These are phyloP conservation scores for Lactifluus subvellereus DNA, from an alignment of 768 basidiomycete species.

Conservation along the genomic window DNA sequence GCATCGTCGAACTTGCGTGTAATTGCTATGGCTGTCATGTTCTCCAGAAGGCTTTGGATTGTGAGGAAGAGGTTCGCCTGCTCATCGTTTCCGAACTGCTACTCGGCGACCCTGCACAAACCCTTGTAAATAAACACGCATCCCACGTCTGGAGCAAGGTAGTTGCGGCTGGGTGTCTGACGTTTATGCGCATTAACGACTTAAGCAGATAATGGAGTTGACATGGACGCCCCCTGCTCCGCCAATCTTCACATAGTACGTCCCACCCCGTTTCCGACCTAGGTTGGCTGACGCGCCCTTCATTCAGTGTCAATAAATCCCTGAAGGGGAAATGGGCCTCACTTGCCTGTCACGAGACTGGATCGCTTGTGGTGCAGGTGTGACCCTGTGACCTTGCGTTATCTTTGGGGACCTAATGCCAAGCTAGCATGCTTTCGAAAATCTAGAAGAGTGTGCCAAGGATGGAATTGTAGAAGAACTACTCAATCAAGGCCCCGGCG, in stretches of 20 bases:
- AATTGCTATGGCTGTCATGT: slow-evolving; percentile 90
- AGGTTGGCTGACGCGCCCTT: neutral
- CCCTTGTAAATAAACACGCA: slow-evolving; percentile 84
- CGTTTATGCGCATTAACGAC: slow-evolving; percentile 8
- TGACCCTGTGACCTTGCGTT: slow-evolving; percentile 6
- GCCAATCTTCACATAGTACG: slow-evolving; percentile 82
- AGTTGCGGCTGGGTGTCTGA: neutral
- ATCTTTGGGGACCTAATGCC: slow-evolving; percentile 16
- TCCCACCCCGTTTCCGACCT: slow-evolving; percentile 13
- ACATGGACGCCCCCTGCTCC: slow-evolving; percentile 84
- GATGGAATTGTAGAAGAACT: slow-evolving; percentile 81
- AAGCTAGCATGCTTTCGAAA: slow-evolving; percentile 73
- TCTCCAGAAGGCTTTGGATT: slow-evolving; percentile 84
- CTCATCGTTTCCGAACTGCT: slow-evolving; percentile 82
- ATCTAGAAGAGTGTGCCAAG: slow-evolving; percentile 76
- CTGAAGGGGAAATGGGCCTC: slow-evolving; percentile 86
- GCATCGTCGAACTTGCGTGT: slow-evolving; percentile 79
- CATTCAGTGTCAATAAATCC: slow-evolving; percentile 72
- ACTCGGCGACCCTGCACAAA: slow-evolving; percentile 77
- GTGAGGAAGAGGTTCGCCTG: slow-evolving; percentile 80
- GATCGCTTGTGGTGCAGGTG: slow-evolving; percentile 83
- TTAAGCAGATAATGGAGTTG: slow-evolving; percentile 74
- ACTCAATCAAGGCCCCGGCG: slow-evolving; percentile 59
- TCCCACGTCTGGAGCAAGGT: slow-evolving; percentile 93
- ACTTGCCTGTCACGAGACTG: slow-evolving; percentile 85